Evolutionary conservation across 1,284 basidiomycete species (phyloP).

Genomic region (Austroboletus rostrupii): DNA sequence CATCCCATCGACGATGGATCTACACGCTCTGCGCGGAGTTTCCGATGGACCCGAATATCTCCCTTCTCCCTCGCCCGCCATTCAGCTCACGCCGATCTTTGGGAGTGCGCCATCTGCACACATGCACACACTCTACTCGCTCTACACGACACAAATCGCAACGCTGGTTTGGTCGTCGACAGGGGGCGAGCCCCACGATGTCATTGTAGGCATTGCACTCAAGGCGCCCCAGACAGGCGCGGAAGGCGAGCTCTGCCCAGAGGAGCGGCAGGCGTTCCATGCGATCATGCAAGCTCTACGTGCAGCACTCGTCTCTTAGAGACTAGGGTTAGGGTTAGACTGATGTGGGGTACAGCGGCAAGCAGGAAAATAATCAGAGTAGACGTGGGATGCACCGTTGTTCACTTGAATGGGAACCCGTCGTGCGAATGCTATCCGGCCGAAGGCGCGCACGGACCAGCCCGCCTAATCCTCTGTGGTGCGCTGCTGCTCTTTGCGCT

Average conservation of each 20-base stretch:
- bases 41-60: conserved; percentile 37
- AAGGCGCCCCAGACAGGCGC: conserved; percentile 34
- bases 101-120: conserved; percentile 66
- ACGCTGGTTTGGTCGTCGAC: conserved; percentile 72
- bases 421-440: no score
- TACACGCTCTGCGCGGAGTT: conserved; percentile 36
- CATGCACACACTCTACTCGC: conserved; percentile 67
- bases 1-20: conserved; percentile 62
- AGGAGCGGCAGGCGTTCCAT: conserved; percentile 59
- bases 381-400: conserved; percentile 26
- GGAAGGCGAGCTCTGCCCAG: conserved; percentile 35
- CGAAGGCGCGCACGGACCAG: no score
- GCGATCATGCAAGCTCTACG: conserved; percentile 51
- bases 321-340: conserved; percentile 44
- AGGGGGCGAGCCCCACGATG: conserved; percentile 43
- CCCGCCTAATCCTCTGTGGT: no score
- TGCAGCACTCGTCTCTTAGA: background rate
- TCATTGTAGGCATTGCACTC: conserved; percentile 71
- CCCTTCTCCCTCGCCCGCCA: conserved; percentile 68
- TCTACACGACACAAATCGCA: conserved; percentile 84
- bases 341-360: conserved; percentile 37
- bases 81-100: conserved; percentile 73
- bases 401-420: no score
- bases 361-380: conserved; percentile 31
- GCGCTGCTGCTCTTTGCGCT: conserved; percentile 31